Evolutionary conservation across 2,329 filamentous ascomycete species (phyloP).

Genomic region (Colletotrichum graminicola): DNA sequence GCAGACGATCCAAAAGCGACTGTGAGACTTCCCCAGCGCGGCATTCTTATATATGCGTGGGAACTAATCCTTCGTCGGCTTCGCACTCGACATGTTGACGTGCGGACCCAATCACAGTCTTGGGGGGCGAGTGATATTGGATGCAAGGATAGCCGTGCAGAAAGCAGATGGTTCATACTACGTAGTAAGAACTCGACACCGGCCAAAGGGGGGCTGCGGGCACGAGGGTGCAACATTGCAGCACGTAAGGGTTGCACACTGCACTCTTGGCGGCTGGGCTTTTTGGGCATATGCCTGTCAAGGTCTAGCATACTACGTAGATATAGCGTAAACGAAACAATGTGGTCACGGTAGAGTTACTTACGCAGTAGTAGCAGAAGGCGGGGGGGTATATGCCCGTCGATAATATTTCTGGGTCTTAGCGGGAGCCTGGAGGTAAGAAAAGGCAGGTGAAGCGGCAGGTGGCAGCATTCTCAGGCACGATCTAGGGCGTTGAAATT

Average conservation of each 20-base stretch:
- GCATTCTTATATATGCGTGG: constrained; percentile 9
- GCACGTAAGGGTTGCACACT: constrained; percentile 27
- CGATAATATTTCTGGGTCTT: not conserved
- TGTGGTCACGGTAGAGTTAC: not conserved
- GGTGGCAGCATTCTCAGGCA: constrained; percentile 32
- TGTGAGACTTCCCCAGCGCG: not conserved
- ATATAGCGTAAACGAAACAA: constrained; percentile 27
- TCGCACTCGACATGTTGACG: not conserved
- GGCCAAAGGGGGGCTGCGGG: not conserved
- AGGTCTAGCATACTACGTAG: constrained; percentile 11
- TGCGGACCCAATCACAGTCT: constrained; percentile 1
- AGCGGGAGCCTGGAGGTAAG: not conserved
- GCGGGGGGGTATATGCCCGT: constrained; percentile 11
- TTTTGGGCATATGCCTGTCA: constrained; percentile 24
- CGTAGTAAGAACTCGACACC: not conserved
- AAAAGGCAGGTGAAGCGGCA: constrained; percentile 19
- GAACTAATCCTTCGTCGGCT: not conserved
- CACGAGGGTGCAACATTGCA: constrained; percentile 29
- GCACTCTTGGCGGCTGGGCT: not conserved
- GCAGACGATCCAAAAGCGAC: not conserved
- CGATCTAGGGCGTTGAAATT: constrained; percentile 23
- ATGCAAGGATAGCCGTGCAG: constrained; percentile 4
- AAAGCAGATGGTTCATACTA: not conserved
- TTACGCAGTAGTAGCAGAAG: constrained; percentile 13
- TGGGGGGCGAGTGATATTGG: constrained; percentile 9